Evolutionary conservation across 352 stramenopile species (phyloP).

Genomic region (Thraustotheca clavata): DNA sequence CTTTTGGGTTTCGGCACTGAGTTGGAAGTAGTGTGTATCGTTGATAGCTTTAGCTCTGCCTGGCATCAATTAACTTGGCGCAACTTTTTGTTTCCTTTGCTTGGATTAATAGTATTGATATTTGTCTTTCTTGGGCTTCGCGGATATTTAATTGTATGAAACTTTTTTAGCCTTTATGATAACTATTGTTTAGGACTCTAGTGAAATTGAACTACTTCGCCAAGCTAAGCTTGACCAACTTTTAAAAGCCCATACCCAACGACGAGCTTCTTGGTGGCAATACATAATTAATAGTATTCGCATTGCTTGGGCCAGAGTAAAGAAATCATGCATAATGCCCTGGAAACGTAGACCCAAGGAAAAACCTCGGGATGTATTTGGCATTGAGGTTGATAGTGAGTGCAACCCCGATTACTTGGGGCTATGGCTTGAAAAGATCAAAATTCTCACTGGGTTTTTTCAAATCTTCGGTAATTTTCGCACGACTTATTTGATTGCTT

Average conservation of each 20-base stretch:
- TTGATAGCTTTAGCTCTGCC: background rate
- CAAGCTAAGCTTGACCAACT: background rate
- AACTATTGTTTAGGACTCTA: background rate
- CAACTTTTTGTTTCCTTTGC: slow-evolving; percentile 46
- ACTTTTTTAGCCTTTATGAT: slow-evolving; percentile 28
- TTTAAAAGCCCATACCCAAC: background rate
- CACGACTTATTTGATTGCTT: slow-evolving; percentile 53
- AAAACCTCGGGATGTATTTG: slow-evolving; percentile 39
- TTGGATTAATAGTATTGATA: background rate
- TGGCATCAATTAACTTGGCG: slow-evolving; percentile 28
- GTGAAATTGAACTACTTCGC: background rate
- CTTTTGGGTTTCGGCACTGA: too few species aligned
- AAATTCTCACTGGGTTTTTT: slow-evolving; percentile 74
- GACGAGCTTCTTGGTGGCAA: slow-evolving; percentile 23
- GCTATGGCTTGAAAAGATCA: slow-evolving; percentile 50
- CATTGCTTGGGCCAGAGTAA: slow-evolving; percentile 28
- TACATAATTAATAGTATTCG: slow-evolving; percentile 25
- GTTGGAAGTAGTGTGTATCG: too few species aligned
- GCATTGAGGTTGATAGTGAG: slow-evolving; percentile 40
- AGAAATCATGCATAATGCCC: slow-evolving; percentile 21
- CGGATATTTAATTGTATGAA: slow-evolving; percentile 32
- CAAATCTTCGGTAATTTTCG: slow-evolving; percentile 76
- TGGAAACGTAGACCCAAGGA: slow-evolving; percentile 20
- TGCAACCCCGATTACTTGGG: slow-evolving; percentile 27
- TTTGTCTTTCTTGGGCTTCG: background rate